Percentiles rank a stretch among this genome's conserved stretches.
Conservation (phyloP, 1,284 basidiomycete genomes). For the Leucoagaricus sp. region DNA sequence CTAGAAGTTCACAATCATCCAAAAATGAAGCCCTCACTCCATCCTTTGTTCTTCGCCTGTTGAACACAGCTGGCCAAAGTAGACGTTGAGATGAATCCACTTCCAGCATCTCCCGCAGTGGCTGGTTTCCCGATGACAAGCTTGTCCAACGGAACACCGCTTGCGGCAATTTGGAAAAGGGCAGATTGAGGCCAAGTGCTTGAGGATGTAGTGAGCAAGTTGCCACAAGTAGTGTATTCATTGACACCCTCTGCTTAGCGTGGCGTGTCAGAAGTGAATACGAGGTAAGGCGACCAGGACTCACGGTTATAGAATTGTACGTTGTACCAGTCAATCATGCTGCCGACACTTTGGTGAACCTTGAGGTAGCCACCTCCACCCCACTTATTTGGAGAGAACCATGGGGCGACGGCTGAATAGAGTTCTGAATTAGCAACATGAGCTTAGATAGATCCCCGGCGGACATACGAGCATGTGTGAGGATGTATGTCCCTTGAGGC, state of each 20-base stretch:
- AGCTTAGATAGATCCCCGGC: too few relatives aligned
- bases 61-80: constrained; percentile 56
- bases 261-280: constrained; percentile 40
- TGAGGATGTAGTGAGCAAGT: constrained; percentile 54
- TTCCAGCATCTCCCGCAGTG: constrained; percentile 49
- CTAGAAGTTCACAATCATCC: neutral
- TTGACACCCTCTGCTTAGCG: constrained; percentile 47
- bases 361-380: constrained; percentile 61
- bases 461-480: constrained; percentile 48
- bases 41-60: constrained; percentile 55
- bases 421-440: neutral
- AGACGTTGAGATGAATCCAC: constrained; percentile 55
- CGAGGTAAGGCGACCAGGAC: constrained; percentile 15
- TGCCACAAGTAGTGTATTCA: constrained; percentile 59
- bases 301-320: constrained; percentile 67
- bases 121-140: constrained; percentile 66
- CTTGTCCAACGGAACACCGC: constrained; percentile 48
- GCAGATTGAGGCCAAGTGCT: constrained; percentile 48
- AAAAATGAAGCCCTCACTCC: constrained; percentile 42
- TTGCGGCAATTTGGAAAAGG: constrained; percentile 64
- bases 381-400: constrained; percentile 53
- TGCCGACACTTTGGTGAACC: constrained; percentile 56
- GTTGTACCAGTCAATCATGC: constrained; percentile 57
- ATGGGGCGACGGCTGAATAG: constrained; percentile 49
- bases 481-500: constrained; percentile 40